Evolutionary conservation across 495 filamentous ascomycete genomes (phyloP).

Genomic region (Hypoxylon fragiforme): DNA sequence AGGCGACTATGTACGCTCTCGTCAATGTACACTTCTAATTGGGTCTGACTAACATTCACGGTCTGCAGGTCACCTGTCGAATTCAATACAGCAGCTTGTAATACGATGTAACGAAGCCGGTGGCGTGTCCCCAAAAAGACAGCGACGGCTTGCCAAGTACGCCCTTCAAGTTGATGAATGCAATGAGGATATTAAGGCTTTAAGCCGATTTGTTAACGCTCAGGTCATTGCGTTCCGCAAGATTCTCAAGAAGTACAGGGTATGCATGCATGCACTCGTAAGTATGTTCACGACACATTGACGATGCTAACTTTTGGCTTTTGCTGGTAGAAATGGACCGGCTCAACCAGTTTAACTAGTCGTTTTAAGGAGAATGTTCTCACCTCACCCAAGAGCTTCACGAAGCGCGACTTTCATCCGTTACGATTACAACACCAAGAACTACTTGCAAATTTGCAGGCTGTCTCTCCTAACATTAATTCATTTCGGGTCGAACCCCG

Average conservation of each 20-base stretch:
- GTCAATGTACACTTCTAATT: too few species aligned
- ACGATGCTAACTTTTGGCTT: constrained; percentile 22
- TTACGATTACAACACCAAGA: constrained; percentile 60
- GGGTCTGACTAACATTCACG: constrained; percentile 7
- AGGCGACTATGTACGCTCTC: constrained; percentile 63
- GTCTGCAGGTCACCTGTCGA: constrained; percentile 53
- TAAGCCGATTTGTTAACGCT: constrained; percentile 64
- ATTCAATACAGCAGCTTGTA: constrained; percentile 53
- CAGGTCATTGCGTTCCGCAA: constrained; percentile 71
- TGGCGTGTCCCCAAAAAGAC: constrained; percentile 41
- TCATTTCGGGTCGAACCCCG: constrained; percentile 22
- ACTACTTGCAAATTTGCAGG: constrained; percentile 55
- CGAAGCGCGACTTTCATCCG: constrained; percentile 56
- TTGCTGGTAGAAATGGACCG: constrained; percentile 64
- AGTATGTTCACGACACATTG: constrained; percentile 2
- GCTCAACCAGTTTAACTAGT: constrained; percentile 57
- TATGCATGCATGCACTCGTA: constrained; percentile 30
- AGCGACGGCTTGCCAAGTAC: constrained; percentile 54
- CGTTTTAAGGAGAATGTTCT: constrained; percentile 63
- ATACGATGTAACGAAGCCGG: constrained; percentile 44
- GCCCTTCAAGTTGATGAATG: constrained; percentile 50
- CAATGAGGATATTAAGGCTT: constrained; percentile 62
- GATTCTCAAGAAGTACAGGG: constrained; percentile 74
- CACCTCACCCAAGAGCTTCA: constrained; percentile 63
- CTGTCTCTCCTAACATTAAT: constrained; percentile 36